A percentile compares a stretch with the other conserved stretches of the same genome.
phyloP scores from a whole-genome alignment of 768 basidiomycete genomes.

The Rhizopogon vinicolor region DNA sequence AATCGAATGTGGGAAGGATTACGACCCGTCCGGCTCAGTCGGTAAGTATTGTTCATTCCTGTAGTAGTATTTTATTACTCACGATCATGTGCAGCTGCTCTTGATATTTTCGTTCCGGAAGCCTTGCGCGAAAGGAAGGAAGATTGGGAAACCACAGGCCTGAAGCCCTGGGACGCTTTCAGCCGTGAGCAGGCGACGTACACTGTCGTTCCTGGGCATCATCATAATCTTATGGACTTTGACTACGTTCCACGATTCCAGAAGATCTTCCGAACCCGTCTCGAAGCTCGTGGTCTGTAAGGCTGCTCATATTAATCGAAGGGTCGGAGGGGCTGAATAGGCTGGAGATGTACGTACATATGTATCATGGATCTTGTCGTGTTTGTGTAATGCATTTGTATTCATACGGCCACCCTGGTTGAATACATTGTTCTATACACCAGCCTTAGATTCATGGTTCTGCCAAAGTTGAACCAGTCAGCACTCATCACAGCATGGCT shows the following conservation, averaged over 20 bases:
- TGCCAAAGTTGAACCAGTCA: too few species aligned
- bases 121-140: not conserved
- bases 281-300: slow-evolving; percentile 14
- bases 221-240: slow-evolving; percentile 14
- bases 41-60: slow-evolving; percentile 9
- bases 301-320: too few species aligned
- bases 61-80: not conserved
- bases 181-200: slow-evolving; percentile 8
- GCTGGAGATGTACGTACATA: too few species aligned
- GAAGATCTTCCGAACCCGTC: slow-evolving; percentile 13
- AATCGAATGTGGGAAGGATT: slow-evolving; percentile 15
- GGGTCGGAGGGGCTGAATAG: too few species aligned
- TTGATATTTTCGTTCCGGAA: slow-evolving; percentile 11
- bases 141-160: slow-evolving; percentile 7
- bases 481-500: too few species aligned
- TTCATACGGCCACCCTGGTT: too few species aligned
- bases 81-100: not conserved
- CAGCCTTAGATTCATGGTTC: too few species aligned
- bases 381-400: too few species aligned
- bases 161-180: slow-evolving; percentile 12
- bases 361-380: too few species aligned
- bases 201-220: slow-evolving; percentile 10
- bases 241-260: slow-evolving; percentile 10
- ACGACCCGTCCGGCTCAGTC: slow-evolving; percentile 14
- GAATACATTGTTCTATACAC: too few species aligned